Conservation (phyloP, 805 yeast species). For the Zygoascus biomembranicola region DNA sequence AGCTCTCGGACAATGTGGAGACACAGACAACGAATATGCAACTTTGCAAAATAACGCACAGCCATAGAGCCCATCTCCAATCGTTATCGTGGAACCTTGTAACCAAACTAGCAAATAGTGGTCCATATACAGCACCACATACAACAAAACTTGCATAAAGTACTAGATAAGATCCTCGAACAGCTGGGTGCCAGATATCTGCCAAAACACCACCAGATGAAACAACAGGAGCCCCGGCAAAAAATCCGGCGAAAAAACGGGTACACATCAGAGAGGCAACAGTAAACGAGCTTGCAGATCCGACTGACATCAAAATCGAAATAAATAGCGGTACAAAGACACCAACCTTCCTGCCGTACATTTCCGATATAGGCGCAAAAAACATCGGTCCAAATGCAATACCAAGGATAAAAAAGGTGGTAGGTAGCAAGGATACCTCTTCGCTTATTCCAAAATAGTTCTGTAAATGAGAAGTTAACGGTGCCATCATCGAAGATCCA, state of each 20-base stretch:
- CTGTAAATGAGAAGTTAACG: slow-evolving; percentile 27
- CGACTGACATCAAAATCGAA: slow-evolving; percentile 38
- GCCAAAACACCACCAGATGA: slow-evolving; percentile 53
- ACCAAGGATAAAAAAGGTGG: slow-evolving; percentile 56
- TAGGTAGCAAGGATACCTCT: slow-evolving; percentile 43
- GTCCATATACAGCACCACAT: slow-evolving; percentile 37
- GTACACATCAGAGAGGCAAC: slow-evolving; percentile 43
- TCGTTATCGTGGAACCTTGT: slow-evolving; percentile 34
- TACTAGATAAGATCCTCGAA: slow-evolving; percentile 47
- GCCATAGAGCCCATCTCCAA: slow-evolving; percentile 55
- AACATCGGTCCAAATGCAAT: slow-evolving; percentile 61
- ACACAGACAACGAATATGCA: slow-evolving; percentile 31
- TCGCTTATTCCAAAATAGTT: slow-evolving; percentile 36
- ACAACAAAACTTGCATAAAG: slow-evolving; percentile 42
- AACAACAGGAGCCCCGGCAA: slow-evolving; percentile 54
- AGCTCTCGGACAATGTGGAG: slow-evolving; percentile 31
- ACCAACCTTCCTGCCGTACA: slow-evolving; percentile 42
- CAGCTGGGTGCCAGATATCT: slow-evolving; percentile 43
- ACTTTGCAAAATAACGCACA: slow-evolving; percentile 37
- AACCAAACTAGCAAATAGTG: slow-evolving; percentile 41
- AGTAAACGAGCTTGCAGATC: slow-evolving; percentile 43
- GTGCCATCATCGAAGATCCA: slow-evolving; percentile 42
- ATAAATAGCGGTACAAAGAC: slow-evolving; percentile 36
- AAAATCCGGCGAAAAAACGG: slow-evolving; percentile 51
- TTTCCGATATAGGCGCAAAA: slow-evolving; percentile 54